Percentiles rank a stretch among this genome's conserved stretches.
phyloP scores from a whole-genome alignment of 1,139 yeast species.

The Scheffersomyces lignicola region DNA sequence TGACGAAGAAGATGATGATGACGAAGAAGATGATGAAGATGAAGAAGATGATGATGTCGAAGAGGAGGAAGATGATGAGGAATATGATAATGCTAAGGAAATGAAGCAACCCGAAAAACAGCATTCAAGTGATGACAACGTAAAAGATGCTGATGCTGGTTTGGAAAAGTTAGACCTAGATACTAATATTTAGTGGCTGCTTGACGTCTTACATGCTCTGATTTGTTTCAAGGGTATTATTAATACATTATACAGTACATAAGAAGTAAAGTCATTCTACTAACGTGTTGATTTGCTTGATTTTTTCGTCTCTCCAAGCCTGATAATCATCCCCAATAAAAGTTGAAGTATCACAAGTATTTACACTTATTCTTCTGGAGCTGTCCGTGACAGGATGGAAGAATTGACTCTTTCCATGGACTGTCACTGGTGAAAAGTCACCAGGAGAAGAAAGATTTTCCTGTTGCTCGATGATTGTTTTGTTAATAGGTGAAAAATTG shows the following conservation, averaged over 20 bases:
- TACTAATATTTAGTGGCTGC: background rate
- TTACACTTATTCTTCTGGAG: conserved; percentile 18
- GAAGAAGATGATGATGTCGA: conserved; percentile 49
- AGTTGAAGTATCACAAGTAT: conserved; percentile 37
- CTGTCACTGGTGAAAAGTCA: conserved; percentile 11
- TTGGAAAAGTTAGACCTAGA: background rate
- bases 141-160: conserved; percentile 1
- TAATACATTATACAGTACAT: conserved; percentile 7
- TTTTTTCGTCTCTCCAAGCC: conserved; percentile 42
- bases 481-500: background rate
- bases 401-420: conserved; percentile 8
- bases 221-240: conserved; percentile 1
- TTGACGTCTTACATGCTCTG: background rate
- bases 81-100: conserved; percentile 9
- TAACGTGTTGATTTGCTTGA: conserved; percentile 29
- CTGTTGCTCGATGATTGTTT: conserved; percentile 11
- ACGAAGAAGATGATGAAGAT: conserved; percentile 36
- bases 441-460: conserved; percentile 14
- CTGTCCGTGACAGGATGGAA: conserved; percentile 1
- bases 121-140: conserved; percentile 1
- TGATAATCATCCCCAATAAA: conserved; percentile 44
- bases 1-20: conserved; percentile 34
- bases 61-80: conserved; percentile 46
- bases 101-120: conserved; percentile 4
- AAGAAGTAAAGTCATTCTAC: conserved; percentile 7